A percentile compares a stretch with the other conserved stretches of the same genome.
Conservation (phyloP, 768 basidiomycete species). For the Chalciporus chontae region DNA sequence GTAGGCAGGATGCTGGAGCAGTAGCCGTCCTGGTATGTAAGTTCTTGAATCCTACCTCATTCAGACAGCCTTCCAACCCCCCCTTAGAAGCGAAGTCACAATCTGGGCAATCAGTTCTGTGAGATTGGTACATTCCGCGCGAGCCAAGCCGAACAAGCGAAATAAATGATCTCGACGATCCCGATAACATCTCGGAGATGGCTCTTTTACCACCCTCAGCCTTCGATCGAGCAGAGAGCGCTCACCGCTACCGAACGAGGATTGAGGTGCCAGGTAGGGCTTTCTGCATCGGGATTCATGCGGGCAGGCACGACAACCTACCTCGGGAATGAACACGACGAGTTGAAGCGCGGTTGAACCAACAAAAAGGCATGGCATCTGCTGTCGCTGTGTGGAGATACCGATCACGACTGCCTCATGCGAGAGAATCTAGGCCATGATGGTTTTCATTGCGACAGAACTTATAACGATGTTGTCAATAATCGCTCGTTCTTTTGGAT, state of each 20-base stretch:
- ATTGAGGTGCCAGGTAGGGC: too few species aligned
- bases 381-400: background rate
- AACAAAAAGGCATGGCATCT: background rate
- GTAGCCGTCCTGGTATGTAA: background rate
- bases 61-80: background rate
- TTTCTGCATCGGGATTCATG: too few species aligned
- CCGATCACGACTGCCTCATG: background rate
- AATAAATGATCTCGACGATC: too few species aligned
- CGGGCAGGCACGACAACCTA: too few species aligned
- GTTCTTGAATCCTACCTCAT: background rate
- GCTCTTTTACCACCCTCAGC: too few species aligned
- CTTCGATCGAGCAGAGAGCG: too few species aligned
- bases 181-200: too few species aligned
- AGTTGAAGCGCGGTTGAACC: background rate
- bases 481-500: slow-evolving; percentile 33
- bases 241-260: too few species aligned
- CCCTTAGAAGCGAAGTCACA: background rate
- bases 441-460: slow-evolving; percentile 78
- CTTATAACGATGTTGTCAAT: slow-evolving; percentile 73
- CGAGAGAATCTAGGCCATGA: slow-evolving; percentile 29
- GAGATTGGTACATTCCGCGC: too few species aligned
- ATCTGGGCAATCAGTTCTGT: background rate
- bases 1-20: background rate
- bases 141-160: too few species aligned
- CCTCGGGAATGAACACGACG: background rate